Percentiles rank a stretch among this genome's conserved stretches.
Conservation (phyloP, 371 early-diverging fungal species). For the Zychaea mexicana region DNA sequence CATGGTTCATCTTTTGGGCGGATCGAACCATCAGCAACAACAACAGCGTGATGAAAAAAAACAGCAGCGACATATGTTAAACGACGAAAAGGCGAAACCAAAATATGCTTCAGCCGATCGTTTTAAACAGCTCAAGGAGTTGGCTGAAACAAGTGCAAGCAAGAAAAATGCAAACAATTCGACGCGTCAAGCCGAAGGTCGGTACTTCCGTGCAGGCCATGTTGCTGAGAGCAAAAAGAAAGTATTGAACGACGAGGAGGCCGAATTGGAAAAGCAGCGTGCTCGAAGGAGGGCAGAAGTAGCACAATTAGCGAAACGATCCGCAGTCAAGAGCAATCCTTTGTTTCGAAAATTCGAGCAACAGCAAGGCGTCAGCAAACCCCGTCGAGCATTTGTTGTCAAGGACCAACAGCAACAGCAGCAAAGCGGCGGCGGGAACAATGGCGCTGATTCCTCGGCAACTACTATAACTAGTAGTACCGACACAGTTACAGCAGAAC, state of each 20-base stretch:
- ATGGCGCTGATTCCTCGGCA: no score
- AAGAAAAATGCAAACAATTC: conserved; percentile 5
- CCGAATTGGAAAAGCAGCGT: conserved; percentile 21
- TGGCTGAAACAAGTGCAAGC: conserved; percentile 10
- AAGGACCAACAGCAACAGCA: not conserved
- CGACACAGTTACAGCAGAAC: not conserved
- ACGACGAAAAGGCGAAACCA: not conserved
- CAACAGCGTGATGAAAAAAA: not conserved
- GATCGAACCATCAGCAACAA: not conserved
- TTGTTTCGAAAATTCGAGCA: conserved; percentile 34
- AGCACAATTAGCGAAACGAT: conserved; percentile 24
- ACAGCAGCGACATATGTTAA: no score
- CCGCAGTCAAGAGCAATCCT: conserved; percentile 41
- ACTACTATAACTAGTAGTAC: no score
- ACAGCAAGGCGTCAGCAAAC: conserved; percentile 2
- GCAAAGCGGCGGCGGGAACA: no score
- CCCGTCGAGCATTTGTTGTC: not conserved
- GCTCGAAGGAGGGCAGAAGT: conserved; percentile 21
- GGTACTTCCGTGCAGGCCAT: conserved; percentile 22
- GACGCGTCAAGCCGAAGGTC: conserved; percentile 15
- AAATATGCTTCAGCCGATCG: conserved; percentile 13
- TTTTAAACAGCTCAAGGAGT: conserved; percentile 16
- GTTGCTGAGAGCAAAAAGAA: conserved; percentile 26
- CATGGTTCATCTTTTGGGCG: not conserved
- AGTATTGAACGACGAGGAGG: conserved; percentile 24